Conservation (phyloP, 345 rosid genomes). For the Microthlaspi erraticum region DNA sequence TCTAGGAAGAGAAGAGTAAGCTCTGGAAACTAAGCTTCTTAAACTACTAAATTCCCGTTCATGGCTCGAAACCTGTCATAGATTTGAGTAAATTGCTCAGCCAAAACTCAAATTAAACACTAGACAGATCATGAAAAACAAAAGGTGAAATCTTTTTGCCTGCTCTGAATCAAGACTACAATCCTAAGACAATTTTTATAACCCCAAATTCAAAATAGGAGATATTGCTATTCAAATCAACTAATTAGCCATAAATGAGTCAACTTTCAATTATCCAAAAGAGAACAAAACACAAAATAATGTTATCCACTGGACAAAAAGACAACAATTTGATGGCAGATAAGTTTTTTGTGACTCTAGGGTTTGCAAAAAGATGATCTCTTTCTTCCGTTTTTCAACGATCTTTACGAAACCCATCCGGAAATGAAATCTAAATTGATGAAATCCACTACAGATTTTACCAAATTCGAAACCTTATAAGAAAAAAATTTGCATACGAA, state of each 20-base stretch:
- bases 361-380: slow-evolving; percentile 13
- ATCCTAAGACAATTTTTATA: not conserved
- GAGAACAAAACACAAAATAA: not conserved
- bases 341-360: slow-evolving; percentile 17
- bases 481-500: not conserved
- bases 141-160: not conserved
- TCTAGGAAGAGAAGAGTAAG: slow-evolving; percentile 50
- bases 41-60: slow-evolving; percentile 53
- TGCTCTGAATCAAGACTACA: not conserved
- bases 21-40: slow-evolving; percentile 51
- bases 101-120: not conserved
- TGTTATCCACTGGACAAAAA: not conserved
- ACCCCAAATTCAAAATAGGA: not conserved
- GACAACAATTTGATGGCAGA: not conserved
- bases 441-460: not conserved
- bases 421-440: slow-evolving; percentile 4
- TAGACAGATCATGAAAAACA: not conserved
- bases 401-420: slow-evolving; percentile 9
- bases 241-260: not conserved
- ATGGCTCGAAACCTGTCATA: slow-evolving; percentile 59
- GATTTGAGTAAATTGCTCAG: not conserved
- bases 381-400: not conserved
- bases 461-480: not conserved
- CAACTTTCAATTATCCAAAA: not conserved
- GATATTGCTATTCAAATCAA: not conserved